Evolutionary conservation across 306 rosid genomes (phyloP), one percentile per base, ranked within the genome.

Genomic region (Clitoria ternatea): DNA sequence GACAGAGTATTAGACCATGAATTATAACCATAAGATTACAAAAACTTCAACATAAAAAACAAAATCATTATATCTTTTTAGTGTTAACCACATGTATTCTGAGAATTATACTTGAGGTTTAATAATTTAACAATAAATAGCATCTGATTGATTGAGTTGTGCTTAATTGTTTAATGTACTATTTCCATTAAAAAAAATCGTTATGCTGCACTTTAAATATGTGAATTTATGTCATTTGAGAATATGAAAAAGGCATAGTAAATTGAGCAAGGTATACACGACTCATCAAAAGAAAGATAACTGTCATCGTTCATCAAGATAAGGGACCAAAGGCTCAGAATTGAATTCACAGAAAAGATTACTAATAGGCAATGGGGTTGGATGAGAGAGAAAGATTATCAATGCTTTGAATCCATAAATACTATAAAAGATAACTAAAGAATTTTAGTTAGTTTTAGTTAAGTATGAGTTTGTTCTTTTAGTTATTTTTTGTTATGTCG

Each of bases 21-120:
- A 13, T 23, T 70, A 54, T 53, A 70, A 24, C 66, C 55, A 39
- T 70, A 54, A n/a, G n/a, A n/a, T n/a, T n/a, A n/a, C n/a, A n/a
- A n/a, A n/a, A n/a, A n/a, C n/a, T n/a, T n/a, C n/a, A n/a, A n/a
- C n/a, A n/a, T n/a, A n/a, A n/a, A n/a, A 3, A 30, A 9, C 37
- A 0, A 36, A 69, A 53, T 5, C 62, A 14, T 40, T 13, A 55
- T n/a, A n/a, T n/a, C n/a, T n/a, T n/a, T n/a, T n/a, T n/a, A n/a
- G n/a, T n/a, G n/a, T n/a, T n/a, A n/a, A n/a, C n/a, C n/a, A n/a
- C n/a, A n/a, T n/a, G n/a, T n/a, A n/a, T n/a, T n/a, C n/a, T n/a
- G n/a, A n/a, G n/a, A n/a, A n/a, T n/a, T n/a, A n/a, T n/a, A n/a
- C n/a, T n/a, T n/a, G n/a, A n/a, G n/a, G n/a, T n/a, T n/a, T n/a